Evolutionary conservation across 192 early-diverging fungal species (phyloP).

Genomic region (Helicostylum pulchrum): DNA sequence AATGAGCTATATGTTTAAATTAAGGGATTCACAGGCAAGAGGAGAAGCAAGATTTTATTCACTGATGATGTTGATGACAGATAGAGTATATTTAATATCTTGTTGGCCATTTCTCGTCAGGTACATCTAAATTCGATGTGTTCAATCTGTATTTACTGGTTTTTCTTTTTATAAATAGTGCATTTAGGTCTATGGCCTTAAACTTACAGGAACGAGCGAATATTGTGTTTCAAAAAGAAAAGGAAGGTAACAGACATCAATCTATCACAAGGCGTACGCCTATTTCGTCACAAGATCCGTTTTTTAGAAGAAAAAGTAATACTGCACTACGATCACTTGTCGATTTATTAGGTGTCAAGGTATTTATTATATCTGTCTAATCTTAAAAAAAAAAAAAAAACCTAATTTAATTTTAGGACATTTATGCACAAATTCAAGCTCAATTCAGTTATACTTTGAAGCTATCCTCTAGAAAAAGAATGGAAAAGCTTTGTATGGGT

Average conservation of each 20-base stretch:
- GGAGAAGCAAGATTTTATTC: constrained; percentile 60
- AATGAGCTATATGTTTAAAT: constrained; percentile 69
- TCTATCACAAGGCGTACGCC: background rate
- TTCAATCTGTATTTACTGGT: background rate
- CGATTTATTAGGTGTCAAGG: constrained; percentile 49
- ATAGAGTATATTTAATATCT: constrained; percentile 60
- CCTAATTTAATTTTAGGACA: constrained; percentile 44
- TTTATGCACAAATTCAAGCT: constrained; percentile 59
- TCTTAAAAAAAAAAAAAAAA: constrained; percentile 27
- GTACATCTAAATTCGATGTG: constrained; percentile 28
- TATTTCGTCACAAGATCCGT: constrained; percentile 40
- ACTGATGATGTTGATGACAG: constrained; percentile 62
- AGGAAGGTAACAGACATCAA: constrained; percentile 23
- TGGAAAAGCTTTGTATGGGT: constrained; percentile 50
- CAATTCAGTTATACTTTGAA: constrained; percentile 62
- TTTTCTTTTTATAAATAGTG: constrained; percentile 29
- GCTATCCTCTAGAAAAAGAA: constrained; percentile 45
- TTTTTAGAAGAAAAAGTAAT: constrained; percentile 47
- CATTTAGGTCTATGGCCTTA: constrained; percentile 52
- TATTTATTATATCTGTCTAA: constrained; percentile 17
- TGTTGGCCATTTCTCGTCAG: constrained; percentile 67
- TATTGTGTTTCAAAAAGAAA: constrained; percentile 42
- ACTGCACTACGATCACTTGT: constrained; percentile 47
- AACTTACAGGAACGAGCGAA: constrained; percentile 46
- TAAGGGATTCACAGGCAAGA: constrained; percentile 62